Conservation (phyloP, 2,329 filamentous ascomycete species). For the Elsinoe necatrix region DNA sequence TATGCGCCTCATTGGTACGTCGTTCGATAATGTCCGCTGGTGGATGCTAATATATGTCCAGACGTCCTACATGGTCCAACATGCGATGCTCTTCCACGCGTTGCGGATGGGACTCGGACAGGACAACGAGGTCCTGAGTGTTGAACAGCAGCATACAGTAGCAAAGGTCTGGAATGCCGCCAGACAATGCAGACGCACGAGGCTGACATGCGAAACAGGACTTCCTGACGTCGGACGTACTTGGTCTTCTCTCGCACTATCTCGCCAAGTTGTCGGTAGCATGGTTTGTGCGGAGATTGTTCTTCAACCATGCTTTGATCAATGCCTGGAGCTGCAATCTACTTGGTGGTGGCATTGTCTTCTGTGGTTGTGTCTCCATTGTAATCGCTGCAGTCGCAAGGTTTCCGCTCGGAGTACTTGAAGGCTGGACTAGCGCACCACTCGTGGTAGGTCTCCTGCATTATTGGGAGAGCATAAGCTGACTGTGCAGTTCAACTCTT, state of each 20-base stretch:
- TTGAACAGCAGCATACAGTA: slow-evolving; percentile 4
- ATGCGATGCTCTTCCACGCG: slow-evolving; percentile 3
- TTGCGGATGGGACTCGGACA: slow-evolving; percentile 6
- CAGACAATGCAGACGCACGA: neutral
- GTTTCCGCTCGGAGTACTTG: slow-evolving; percentile 5
- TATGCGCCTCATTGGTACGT: neutral
- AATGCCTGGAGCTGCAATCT: slow-evolving; percentile 9
- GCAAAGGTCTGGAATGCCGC: neutral
- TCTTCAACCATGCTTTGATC: slow-evolving; percentile 12
- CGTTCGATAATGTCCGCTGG: neutral
- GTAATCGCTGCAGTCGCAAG: neutral
- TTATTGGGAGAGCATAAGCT: neutral
- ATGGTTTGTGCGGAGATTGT: slow-evolving; percentile 16
- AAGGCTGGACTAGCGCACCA: neutral
- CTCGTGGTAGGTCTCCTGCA: neutral
- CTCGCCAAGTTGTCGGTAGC: slow-evolving; percentile 16
- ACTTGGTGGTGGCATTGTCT: neutral
- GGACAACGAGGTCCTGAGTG: neutral
- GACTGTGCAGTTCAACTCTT: slow-evolving; percentile 5
- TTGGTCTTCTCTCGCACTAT: slow-evolving; percentile 14
- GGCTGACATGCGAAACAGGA: neutral
- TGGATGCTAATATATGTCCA: neutral
- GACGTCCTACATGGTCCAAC: slow-evolving; percentile 1
- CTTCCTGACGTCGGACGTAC: slow-evolving; percentile 2
- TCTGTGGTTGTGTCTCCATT: slow-evolving; percentile 7